Percentiles rank a stretch among this genome's conserved stretches.
Conservation (phyloP, 1,284 basidiomycete species). For the Trichosporon sp. region DNA sequence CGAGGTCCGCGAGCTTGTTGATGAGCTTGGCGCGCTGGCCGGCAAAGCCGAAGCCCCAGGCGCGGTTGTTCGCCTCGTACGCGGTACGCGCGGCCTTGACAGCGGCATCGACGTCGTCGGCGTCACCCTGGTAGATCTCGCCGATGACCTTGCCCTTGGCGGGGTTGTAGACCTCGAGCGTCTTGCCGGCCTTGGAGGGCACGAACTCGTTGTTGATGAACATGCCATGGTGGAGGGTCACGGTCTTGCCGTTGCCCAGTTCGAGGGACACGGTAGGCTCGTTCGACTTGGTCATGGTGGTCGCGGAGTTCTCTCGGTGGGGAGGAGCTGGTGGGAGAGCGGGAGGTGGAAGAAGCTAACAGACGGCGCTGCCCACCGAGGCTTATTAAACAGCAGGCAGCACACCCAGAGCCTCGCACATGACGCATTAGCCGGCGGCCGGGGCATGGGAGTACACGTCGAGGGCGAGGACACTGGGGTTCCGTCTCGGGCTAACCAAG, state of each 20-base stretch:
- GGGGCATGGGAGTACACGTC: not conserved
- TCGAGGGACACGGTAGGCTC: conserved; percentile 10
- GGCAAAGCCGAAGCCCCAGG: conserved; percentile 56
- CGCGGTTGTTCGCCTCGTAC: conserved; percentile 66
- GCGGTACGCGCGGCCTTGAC: conserved; percentile 75
- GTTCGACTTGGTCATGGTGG: conserved; percentile 3
- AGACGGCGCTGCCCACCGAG: not conserved
- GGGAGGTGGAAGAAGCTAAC: not conserved
- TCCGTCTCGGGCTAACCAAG: not conserved
- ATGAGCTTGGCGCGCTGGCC: conserved; percentile 69
- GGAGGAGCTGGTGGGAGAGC: not conserved
- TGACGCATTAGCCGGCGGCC: not conserved
- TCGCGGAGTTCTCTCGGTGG: not conserved
- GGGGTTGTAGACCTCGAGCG: conserved; percentile 32
- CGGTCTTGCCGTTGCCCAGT: conserved; percentile 23
- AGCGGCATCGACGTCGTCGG: conserved; percentile 72
- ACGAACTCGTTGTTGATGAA: conserved; percentile 41
- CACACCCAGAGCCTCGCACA: not conserved
- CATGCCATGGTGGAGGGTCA: conserved; percentile 15
- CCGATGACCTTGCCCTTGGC: conserved; percentile 57
- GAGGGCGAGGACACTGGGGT: not conserved
- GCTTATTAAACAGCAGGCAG: not conserved
- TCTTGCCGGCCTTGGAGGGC: conserved; percentile 25
- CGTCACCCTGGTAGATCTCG: conserved; percentile 33
- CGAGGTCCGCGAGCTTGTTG: conserved; percentile 81